Conservation (phyloP, 2,329 filamentous ascomycete genomes). For the Aureobasidium lini region DNA sequence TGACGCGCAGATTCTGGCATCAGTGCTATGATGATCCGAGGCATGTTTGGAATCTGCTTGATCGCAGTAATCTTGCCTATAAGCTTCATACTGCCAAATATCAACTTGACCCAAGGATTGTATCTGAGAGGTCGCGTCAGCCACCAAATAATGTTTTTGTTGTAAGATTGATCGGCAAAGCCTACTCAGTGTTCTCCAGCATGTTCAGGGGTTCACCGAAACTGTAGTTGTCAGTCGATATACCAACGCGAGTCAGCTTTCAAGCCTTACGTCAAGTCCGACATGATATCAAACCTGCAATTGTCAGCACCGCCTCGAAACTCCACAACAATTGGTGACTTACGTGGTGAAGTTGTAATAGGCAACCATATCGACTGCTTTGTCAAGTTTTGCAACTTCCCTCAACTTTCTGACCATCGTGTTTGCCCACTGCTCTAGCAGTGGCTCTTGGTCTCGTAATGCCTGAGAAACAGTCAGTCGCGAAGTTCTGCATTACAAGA, state of each 20-base stretch:
- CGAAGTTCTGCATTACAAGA: no score
- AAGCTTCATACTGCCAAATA: conserved; percentile 13
- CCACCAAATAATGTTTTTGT: no score
- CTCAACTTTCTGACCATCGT: conserved; percentile 33
- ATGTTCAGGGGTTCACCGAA: conserved; percentile 29
- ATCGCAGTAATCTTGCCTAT: conserved; percentile 1
- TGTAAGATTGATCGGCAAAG: no score
- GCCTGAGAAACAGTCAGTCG: conserved; percentile 18
- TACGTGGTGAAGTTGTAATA: conserved; percentile 13
- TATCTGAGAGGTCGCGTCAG: not conserved
- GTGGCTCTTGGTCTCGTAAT: conserved; percentile 32
- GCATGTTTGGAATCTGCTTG: conserved; percentile 1
- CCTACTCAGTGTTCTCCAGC: conserved; percentile 18
- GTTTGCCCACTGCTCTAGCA: conserved; percentile 33
- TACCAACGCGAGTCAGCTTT: not conserved
- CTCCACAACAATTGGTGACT: not conserved
- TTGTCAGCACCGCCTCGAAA: not conserved
- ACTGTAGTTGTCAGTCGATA: not conserved
- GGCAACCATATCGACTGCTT: conserved; percentile 48
- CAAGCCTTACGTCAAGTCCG: conserved; percentile 14
- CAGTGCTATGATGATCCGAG: not conserved
- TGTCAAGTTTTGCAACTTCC: conserved; percentile 40
- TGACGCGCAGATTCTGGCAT: not conserved
- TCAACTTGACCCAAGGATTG: conserved; percentile 13
- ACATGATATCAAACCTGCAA: conserved; percentile 19